Percentiles rank a stretch among this genome's conserved stretches.
These are phyloP conservation scores for Suillus spraguei DNA, from an alignment of 768 basidiomycete genomes.

Conservation along the genomic window DNA sequence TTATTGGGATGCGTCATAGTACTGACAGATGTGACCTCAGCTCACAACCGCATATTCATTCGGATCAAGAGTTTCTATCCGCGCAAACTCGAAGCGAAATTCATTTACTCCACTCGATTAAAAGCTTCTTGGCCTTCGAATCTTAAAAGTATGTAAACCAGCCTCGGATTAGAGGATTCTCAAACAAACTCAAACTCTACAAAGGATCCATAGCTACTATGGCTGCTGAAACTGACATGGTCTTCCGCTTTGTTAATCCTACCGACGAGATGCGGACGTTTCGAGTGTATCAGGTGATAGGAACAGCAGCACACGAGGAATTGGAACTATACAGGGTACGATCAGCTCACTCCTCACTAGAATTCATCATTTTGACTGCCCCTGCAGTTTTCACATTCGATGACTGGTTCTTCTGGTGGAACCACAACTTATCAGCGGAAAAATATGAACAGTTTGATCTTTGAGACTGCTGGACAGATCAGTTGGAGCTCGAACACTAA, in stretches of 20 bases:
- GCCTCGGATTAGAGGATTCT: not conserved
- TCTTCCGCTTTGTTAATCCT: constrained; percentile 41
- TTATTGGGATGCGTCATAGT: not conserved
- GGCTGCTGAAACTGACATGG: constrained; percentile 37
- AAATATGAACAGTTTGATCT: constrained; percentile 44
- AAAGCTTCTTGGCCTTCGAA: constrained; percentile 3
- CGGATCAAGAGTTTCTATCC: constrained; percentile 6
- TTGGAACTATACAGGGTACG: constrained; percentile 48
- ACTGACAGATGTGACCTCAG: constrained; percentile 5
- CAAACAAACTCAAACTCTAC: not conserved
- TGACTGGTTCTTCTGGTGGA: constrained; percentile 43
- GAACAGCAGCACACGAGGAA: constrained; percentile 25
- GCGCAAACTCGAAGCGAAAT: constrained; percentile 11
- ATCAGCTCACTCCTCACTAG: not conserved
- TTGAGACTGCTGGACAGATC: constrained; percentile 56
- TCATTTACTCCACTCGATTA: not conserved
- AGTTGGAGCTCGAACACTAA: constrained; percentile 51
- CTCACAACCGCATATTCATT: not conserved
- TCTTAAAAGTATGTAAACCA: constrained; percentile 2
- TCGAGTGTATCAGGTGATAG: constrained; percentile 38
- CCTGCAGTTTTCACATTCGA: constrained; percentile 46
- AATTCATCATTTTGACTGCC: not conserved
- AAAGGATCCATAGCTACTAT: constrained; percentile 20
- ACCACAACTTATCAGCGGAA: constrained; percentile 52
- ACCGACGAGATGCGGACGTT: constrained; percentile 47